Percentiles rank a stretch among this genome's conserved stretches.
Conservation (phyloP, 768 basidiomycete species). For the Boletus insuetus region DNA sequence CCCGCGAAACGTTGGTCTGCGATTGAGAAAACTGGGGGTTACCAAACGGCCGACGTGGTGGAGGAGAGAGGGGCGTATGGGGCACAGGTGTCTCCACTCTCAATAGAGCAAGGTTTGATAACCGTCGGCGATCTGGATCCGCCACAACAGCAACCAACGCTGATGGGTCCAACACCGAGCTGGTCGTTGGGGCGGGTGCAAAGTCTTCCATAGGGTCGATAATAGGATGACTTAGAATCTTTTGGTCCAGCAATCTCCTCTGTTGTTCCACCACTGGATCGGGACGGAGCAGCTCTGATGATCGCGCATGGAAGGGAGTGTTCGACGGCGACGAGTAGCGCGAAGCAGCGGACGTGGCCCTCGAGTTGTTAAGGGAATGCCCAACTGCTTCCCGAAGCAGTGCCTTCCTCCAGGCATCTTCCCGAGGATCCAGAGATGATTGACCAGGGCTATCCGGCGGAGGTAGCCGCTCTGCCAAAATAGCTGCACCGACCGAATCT, state of each 20-base stretch:
- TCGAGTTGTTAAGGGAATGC: conserved; percentile 64
- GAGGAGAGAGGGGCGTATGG: conserved; percentile 61
- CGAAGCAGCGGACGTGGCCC: conserved; percentile 39
- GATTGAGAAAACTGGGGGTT: conserved; percentile 52
- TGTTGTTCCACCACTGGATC: conserved; percentile 19
- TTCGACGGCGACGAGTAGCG: conserved; percentile 38
- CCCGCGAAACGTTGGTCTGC: conserved; percentile 47
- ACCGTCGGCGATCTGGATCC: conserved; percentile 34
- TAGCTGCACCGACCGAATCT: conserved; percentile 71
- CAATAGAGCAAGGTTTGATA: conserved; percentile 45
- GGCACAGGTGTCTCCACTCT: conserved; percentile 69
- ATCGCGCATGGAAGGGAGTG: conserved; percentile 17
- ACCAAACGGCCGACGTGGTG: conserved; percentile 50
- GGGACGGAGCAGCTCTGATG: conserved; percentile 23
- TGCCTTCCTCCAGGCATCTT: conserved; percentile 74
- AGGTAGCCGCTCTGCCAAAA: conserved; percentile 73
- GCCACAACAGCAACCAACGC: conserved; percentile 16
- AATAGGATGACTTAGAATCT: conserved; percentile 43
- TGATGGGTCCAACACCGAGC: conserved; percentile 4
- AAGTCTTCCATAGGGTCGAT: conserved; percentile 33
- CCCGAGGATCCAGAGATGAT: conserved; percentile 51
- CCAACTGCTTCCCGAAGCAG: conserved; percentile 76
- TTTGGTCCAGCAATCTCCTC: conserved; percentile 38
- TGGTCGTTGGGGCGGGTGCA: conserved; percentile 15
- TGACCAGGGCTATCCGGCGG: conserved; percentile 61